Conservation (phyloP, 345 rosid species). For the Acer negundo region DNA sequence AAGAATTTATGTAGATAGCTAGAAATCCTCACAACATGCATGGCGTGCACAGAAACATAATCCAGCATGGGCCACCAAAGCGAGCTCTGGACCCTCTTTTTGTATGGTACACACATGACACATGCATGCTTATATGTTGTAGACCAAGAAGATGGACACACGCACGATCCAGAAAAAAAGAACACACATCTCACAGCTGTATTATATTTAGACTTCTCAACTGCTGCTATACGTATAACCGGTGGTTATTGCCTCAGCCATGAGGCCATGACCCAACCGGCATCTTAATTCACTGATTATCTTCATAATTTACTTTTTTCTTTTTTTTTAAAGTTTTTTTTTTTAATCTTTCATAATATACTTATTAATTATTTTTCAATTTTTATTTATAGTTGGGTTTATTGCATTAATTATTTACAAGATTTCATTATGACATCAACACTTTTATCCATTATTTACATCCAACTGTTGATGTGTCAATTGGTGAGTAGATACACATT, state of each 20-base stretch:
- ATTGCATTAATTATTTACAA: no score
- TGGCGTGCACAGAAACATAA: background rate
- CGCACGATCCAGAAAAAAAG: background rate
- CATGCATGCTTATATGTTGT: background rate
- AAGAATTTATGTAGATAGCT: no score
- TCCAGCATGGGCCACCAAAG: background rate
- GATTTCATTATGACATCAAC: no score
- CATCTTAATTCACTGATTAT: background rate
- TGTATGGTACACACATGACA: background rate
- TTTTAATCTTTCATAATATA: no score
- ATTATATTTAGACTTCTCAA: constrained; percentile 16
- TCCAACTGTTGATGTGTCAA: no score
- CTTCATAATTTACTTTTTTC: no score
- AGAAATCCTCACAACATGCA: no score
- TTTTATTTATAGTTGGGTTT: no score
- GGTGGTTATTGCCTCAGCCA: background rate
- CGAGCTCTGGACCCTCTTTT: background rate
- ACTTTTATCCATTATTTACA: no score
- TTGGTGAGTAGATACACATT: no score
- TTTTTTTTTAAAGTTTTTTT: no score
- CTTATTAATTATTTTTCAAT: no score
- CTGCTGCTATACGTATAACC: background rate
- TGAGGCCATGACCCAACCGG: background rate
- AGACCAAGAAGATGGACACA: background rate
- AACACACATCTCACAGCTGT: constrained; percentile 30